A percentile compares a stretch with the other conserved stretches of the same genome.
phyloP scores from a whole-genome alignment of 163 green algal species.

The Scenedesmus sp. region DNA sequence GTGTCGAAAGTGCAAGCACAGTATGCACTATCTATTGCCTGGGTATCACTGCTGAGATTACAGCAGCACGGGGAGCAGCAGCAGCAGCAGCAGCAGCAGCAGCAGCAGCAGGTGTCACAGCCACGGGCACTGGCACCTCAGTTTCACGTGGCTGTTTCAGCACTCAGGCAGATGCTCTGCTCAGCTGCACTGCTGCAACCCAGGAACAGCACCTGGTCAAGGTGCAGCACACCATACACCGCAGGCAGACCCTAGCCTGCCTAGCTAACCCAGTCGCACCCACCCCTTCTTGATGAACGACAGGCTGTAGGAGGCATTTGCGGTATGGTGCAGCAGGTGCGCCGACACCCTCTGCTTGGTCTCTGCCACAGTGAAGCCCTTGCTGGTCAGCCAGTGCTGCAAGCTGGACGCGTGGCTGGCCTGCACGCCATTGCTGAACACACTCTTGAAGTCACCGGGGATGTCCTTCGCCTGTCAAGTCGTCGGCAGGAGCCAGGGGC shows the following conservation, averaged over 20 bases:
- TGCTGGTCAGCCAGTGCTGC: neutral
- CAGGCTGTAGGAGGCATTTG: constrained; percentile 1
- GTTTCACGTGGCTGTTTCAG: too few species aligned
- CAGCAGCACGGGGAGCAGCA: too few species aligned
- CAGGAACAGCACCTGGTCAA: neutral
- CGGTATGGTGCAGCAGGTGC: neutral
- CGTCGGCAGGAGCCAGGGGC: neutral
- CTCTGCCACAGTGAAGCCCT: neutral
- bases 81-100: neutral
- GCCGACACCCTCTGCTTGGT: neutral
- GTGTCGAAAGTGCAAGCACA: too few species aligned
- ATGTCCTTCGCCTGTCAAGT: constrained; percentile 17
- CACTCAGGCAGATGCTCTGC: neutral
- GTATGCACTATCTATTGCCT: too few species aligned
- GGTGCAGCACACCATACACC: neutral
- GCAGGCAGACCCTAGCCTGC: neutral
- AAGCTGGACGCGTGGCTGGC: neutral
- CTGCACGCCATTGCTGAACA: constrained; percentile 20
- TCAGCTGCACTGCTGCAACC: neutral
- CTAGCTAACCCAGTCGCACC: neutral
- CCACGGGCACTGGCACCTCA: too few species aligned
- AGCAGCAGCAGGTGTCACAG: neutral
- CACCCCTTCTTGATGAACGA: constrained; percentile 38
- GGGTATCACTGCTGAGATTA: too few species aligned
- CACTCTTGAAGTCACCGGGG: constrained; percentile 6